Evolutionary conservation across 202 grass and related monocot species (phyloP).

Genomic region (Setaria italica): DNA sequence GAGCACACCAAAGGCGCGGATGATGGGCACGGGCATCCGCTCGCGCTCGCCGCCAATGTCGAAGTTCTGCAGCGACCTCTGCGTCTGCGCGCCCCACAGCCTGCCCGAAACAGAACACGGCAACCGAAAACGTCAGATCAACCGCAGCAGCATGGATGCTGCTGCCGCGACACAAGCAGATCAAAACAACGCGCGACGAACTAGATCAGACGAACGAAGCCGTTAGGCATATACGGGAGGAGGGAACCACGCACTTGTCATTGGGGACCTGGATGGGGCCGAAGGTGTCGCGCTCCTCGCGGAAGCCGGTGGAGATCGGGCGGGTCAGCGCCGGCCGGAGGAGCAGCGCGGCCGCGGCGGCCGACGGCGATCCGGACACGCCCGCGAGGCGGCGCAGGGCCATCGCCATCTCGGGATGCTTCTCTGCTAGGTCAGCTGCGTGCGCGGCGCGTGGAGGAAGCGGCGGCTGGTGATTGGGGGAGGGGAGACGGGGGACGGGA

Average conservation of each 20-base stretch:
- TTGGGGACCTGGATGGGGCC: slow-evolving; percentile 81
- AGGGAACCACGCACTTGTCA: slow-evolving; percentile 63
- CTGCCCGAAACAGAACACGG: slow-evolving; percentile 39
- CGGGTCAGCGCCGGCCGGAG: slow-evolving; percentile 61
- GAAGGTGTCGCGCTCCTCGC: slow-evolving; percentile 96
- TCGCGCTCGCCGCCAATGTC: slow-evolving; percentile 87
- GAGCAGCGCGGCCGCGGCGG: slow-evolving; percentile 39
- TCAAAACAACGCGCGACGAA: slow-evolving; percentile 26
- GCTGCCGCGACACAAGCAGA: slow-evolving; percentile 9
- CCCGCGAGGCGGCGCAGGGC: slow-evolving; percentile 58
- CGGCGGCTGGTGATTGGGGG: slow-evolving; percentile 43
- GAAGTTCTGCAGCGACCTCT: slow-evolving; percentile 96
- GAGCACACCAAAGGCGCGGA: slow-evolving; percentile 91
- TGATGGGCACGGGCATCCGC: slow-evolving; percentile 92
- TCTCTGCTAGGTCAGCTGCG: slow-evolving; percentile 1
- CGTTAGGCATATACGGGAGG: not conserved
- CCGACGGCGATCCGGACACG: slow-evolving; percentile 41
- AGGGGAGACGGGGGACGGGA: not conserved
- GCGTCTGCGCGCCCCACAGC: slow-evolving; percentile 98
- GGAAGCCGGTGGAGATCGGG: slow-evolving; percentile 71
- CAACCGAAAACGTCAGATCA: slow-evolving; percentile 32
- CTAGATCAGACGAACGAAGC: not conserved
- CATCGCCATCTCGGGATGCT: slow-evolving; percentile 48
- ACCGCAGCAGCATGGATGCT: not conserved
- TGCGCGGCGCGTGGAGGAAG: slow-evolving; percentile 10